These are phyloP conservation scores for Lactarius evosmus DNA, from an alignment of 768 basidiomycete species.

Conservation along the genomic window DNA sequence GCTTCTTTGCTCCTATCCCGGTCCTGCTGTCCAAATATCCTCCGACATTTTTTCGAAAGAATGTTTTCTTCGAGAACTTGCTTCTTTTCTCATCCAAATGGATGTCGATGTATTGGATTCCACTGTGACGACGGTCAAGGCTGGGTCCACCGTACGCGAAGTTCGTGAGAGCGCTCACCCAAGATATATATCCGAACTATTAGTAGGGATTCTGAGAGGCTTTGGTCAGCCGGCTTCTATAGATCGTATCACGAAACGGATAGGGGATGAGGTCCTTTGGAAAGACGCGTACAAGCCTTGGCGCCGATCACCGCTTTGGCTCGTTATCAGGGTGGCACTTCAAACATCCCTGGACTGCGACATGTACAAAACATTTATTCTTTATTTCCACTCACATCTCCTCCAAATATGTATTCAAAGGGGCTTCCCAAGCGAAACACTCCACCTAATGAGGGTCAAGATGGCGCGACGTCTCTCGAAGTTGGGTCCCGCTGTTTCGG, in stretches of 20 bases:
- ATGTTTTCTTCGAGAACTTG: background rate
- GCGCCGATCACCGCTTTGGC: background rate
- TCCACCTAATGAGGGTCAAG: background rate
- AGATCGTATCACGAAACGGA: conserved; percentile 13
- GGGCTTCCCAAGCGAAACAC: background rate
- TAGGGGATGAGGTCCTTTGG: background rate
- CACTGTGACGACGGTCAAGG: conserved; percentile 23
- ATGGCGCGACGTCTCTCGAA: background rate
- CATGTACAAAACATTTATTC: background rate
- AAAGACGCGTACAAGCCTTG: conserved; percentile 30
- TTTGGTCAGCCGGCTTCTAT: conserved; percentile 35
- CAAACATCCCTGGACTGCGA: conserved; percentile 30
- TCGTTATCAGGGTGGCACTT: conserved; percentile 37
- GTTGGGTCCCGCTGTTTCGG: background rate
- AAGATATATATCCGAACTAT: background rate
- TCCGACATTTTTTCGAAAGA: background rate
- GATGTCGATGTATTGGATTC: background rate
- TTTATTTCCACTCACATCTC: background rate
- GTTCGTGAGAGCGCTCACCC: background rate
- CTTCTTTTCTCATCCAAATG: background rate
- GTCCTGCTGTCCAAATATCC: conserved; percentile 41
- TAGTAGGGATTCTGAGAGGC: conserved; percentile 23
- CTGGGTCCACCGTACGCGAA: background rate
- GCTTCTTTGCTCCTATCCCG: conserved; percentile 32
- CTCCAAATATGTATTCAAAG: background rate